Evolutionary conservation across 1,284 basidiomycete species (phyloP).

Genomic region (Psilocybe mexicana): DNA sequence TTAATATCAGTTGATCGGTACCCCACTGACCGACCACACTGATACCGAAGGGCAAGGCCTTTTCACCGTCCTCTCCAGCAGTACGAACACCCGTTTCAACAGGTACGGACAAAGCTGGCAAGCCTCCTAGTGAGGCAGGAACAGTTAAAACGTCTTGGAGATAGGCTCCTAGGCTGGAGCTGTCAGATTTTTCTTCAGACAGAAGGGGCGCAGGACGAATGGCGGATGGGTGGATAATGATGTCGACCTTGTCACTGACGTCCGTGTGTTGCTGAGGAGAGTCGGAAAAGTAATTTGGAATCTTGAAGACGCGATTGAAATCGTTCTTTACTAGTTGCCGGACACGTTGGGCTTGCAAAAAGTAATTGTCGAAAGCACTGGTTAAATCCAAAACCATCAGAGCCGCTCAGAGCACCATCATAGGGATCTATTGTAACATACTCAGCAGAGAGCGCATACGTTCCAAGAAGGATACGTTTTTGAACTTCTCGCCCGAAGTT

Average conservation of each 20-base stretch:
- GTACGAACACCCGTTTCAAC: constrained; percentile 18
- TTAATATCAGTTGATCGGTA: constrained; percentile 26
- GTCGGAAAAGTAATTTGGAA: constrained; percentile 19
- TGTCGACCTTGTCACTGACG: constrained; percentile 53
- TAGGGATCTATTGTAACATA: constrained; percentile 38
- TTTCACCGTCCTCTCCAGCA: constrained; percentile 18
- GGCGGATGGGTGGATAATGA: constrained; percentile 85
- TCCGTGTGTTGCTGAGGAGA: constrained; percentile 3
- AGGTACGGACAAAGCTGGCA: constrained; percentile 84
- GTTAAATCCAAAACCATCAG: background rate
- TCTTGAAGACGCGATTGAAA: constrained; percentile 69
- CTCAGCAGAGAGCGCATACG: constrained; percentile 92
- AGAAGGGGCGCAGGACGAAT: constrained; percentile 77
- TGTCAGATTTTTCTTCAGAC: constrained; percentile 12
- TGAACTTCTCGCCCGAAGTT: constrained; percentile 87
- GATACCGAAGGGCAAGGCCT: constrained; percentile 80
- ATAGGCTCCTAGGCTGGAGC: constrained; percentile 56
- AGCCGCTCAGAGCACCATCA: background rate
- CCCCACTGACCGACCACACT: constrained; percentile 94
- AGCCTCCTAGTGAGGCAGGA: constrained; percentile 86
- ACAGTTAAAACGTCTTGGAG: constrained; percentile 93
- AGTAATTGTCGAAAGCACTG: constrained; percentile 96
- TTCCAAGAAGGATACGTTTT: constrained; percentile 89
- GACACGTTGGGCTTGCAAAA: constrained; percentile 87
- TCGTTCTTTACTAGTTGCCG: constrained; percentile 73